phyloP scores from a whole-genome alignment of 306 rosid genomes.

The Dryas alaskensis region DNA sequence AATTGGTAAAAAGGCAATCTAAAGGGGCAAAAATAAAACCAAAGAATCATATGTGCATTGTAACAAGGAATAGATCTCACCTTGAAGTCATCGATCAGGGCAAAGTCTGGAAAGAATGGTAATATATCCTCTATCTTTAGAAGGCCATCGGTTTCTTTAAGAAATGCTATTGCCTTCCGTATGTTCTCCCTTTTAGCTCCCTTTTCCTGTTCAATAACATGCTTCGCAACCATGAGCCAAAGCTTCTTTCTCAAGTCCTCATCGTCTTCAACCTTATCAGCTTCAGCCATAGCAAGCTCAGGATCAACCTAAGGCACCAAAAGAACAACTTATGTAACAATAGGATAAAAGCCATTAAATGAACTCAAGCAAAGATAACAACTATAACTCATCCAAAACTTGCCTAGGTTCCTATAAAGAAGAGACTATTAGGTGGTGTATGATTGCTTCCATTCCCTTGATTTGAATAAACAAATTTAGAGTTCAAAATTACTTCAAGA shows the following conservation, averaged over 20 bases:
- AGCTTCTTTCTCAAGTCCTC: conserved; percentile 98
- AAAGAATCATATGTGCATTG: neutral
- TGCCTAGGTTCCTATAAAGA: conserved; percentile 10
- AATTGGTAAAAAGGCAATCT: neutral
- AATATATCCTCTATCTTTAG: conserved; percentile 92
- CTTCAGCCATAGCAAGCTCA: conserved; percentile 99
- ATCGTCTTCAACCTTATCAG: conserved; percentile 97
- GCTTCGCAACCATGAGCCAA: conserved; percentile 97
- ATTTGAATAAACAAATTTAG: neutral
- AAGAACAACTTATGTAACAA: conserved; percentile 19
- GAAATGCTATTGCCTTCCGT: conserved; percentile 96
- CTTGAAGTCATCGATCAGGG: conserved; percentile 95
- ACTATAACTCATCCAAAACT: neutral
- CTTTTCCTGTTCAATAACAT: conserved; percentile 89
- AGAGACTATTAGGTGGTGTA: conserved; percentile 8
- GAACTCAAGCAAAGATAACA: conserved; percentile 4
- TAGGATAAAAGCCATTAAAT: neutral
- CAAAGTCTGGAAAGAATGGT: conserved; percentile 97
- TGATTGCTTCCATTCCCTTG: conserved; percentile 20
- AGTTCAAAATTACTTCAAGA: neutral
- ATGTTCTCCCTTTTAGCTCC: conserved; percentile 98
- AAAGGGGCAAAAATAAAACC: neutral
- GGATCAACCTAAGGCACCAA: conserved; percentile 73
- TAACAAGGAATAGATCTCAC: conserved; percentile 26
- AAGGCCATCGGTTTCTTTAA: conserved; percentile 95